phyloP scores from a whole-genome alignment of 768 basidiomycete species.

The Favolaschia claudopus region DNA sequence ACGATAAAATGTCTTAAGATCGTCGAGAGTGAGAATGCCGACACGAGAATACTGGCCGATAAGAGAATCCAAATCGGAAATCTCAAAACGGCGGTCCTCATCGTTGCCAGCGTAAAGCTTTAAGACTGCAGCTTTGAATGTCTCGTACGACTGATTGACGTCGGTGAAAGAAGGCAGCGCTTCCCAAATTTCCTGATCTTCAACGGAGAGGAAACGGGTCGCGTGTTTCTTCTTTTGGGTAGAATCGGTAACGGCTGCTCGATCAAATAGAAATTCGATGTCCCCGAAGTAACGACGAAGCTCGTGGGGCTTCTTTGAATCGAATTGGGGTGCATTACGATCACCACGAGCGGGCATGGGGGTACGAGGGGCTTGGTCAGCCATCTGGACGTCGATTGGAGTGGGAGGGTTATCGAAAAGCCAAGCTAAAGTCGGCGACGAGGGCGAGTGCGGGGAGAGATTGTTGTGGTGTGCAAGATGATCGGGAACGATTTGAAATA shows the following conservation, averaged over 20 bases:
- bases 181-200: constrained; percentile 28
- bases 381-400: not conserved
- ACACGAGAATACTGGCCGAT: constrained; percentile 25
- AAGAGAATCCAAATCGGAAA: constrained; percentile 31
- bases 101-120: constrained; percentile 32
- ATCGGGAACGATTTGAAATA: not conserved
- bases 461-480: not conserved
- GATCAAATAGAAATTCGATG: constrained; percentile 20
- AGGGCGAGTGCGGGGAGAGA: not conserved
- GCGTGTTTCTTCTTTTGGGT: constrained; percentile 24
- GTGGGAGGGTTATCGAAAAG: not conserved
- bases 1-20: constrained; percentile 29
- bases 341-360: constrained; percentile 28
- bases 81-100: constrained; percentile 20
- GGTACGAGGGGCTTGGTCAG: not conserved
- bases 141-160: constrained; percentile 21
- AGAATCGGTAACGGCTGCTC: constrained; percentile 2
- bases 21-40: constrained; percentile 21
- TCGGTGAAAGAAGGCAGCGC: constrained; percentile 12
- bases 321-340: constrained; percentile 27
- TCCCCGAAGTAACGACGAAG: constrained; percentile 27
- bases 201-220: constrained; percentile 13
- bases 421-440: not conserved
- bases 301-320: constrained; percentile 20
- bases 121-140: constrained; percentile 31